These are phyloP conservation scores for Sphenostylis stenocarpa DNA, from an alignment of 306 rosid genomes.

Conservation along the genomic window DNA sequence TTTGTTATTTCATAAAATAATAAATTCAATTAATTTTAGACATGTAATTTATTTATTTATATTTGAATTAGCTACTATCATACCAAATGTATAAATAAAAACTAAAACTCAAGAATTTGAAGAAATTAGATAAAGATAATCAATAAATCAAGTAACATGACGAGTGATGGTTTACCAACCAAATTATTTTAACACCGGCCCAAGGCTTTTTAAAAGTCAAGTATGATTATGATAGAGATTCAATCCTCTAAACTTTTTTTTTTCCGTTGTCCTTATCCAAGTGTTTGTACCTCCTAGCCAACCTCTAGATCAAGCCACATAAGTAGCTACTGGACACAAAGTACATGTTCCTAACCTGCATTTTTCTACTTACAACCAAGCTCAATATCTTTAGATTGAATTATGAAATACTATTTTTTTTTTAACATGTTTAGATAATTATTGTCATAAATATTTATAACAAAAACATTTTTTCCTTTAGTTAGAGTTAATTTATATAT, in stretches of 20 bases:
- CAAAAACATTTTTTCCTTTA: too few relatives aligned
- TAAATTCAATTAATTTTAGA: neutral
- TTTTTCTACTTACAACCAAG: neutral
- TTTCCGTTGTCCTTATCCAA: neutral
- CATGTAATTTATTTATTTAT: too few relatives aligned
- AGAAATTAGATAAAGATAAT: constrained; percentile 13
- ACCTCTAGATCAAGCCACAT: constrained; percentile 1
- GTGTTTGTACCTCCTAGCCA: neutral
- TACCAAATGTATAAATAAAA: neutral
- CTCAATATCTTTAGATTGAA: neutral
- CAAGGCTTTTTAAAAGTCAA: neutral
- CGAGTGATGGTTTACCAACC: constrained; percentile 3
- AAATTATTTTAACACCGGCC: constrained; percentile 3
- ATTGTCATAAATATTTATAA: too few relatives aligned
- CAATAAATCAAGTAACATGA: neutral
- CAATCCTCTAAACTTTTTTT: neutral
- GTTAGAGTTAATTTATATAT: too few relatives aligned
- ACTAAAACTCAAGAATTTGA: neutral
- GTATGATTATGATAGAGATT: neutral
- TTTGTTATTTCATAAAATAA: neutral
- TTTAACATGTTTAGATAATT: neutral
- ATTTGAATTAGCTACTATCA: neutral
- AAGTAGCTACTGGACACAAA: neutral
- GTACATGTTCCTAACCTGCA: neutral
- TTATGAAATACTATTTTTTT: neutral